Percentiles rank a stretch among this genome's conserved stretches.
These are phyloP conservation scores for Dioszegia crocea DNA, from an alignment of 768 basidiomycete species.

Conservation along the genomic window DNA sequence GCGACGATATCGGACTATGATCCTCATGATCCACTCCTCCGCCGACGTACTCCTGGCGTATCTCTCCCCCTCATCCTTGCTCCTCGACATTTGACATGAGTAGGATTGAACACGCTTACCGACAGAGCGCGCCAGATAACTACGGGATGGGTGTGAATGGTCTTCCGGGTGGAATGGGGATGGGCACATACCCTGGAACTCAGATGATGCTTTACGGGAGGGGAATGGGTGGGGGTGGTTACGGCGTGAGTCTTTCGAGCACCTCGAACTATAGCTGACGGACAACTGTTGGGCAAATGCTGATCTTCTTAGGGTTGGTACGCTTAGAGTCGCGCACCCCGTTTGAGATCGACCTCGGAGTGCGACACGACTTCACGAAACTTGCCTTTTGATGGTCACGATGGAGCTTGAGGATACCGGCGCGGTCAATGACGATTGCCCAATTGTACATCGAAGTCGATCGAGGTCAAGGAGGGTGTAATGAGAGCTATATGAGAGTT, in stretches of 20 bases:
- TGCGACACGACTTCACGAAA: too few species aligned
- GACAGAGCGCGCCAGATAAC: slow-evolving; percentile 35
- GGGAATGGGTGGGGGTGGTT: slow-evolving; percentile 19
- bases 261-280: background rate
- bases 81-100: background rate
- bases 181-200: slow-evolving; percentile 36
- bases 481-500: too few species aligned
- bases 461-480: too few species aligned
- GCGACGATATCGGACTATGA: background rate
- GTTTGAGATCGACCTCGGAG: too few species aligned
- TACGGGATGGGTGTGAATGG: slow-evolving; percentile 37
- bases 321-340: slow-evolving; percentile 13
- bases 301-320: slow-evolving; percentile 14
- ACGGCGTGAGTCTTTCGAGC: slow-evolving; percentile 1
- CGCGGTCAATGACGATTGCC: too few species aligned
- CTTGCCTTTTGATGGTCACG: too few species aligned
- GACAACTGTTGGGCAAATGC: too few species aligned
- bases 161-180: slow-evolving; percentile 34
- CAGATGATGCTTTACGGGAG: slow-evolving; percentile 39
- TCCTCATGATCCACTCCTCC: background rate
- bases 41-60: background rate
- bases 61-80: too few species aligned
- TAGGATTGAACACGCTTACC: slow-evolving; percentile 41
- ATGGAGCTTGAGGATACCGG: too few species aligned
- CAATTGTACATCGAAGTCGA: too few species aligned